phyloP scores from a whole-genome alignment of 257 asterid species.

The Lantana camara region DNA sequence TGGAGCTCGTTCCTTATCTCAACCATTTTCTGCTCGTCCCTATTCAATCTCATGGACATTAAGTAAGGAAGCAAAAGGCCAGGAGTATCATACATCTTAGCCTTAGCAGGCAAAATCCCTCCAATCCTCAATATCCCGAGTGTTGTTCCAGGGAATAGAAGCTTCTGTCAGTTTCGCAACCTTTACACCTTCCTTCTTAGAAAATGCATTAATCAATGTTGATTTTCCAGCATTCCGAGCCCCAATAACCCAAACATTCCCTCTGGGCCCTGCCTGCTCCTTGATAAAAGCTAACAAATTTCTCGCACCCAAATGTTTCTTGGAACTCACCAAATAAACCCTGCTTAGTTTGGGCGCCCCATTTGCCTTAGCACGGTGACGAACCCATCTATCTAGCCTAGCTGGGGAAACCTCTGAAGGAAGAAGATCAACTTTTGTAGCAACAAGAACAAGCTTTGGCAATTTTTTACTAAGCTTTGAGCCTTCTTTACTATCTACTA shows the following conservation, averaged over 20 bases:
- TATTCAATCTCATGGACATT: slow-evolving; percentile 76
- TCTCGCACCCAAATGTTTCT: slow-evolving; percentile 86
- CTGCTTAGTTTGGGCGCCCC: slow-evolving; percentile 92
- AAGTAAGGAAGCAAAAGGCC: slow-evolving; percentile 90
- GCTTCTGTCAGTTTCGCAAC: slow-evolving; percentile 89
- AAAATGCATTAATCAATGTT: slow-evolving; percentile 83
- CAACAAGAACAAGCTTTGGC: slow-evolving; percentile 95
- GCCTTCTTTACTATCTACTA: slow-evolving; percentile 55
- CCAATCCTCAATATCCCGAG: slow-evolving; percentile 91
- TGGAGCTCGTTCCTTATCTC: slow-evolving; percentile 95
- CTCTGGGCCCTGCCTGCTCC: slow-evolving; percentile 90
- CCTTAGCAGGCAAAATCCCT: slow-evolving; percentile 90
- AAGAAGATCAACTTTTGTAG: slow-evolving; percentile 94
- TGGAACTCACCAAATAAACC: slow-evolving; percentile 85
- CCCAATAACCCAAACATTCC: slow-evolving; percentile 96
- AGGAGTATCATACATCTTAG: slow-evolving; percentile 96
- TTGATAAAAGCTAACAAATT: slow-evolving; percentile 74
- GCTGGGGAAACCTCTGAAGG: slow-evolving; percentile 92
- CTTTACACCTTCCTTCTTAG: slow-evolving; percentile 77
- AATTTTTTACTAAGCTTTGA: slow-evolving; percentile 50
- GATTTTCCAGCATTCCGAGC: slow-evolving; percentile 97
- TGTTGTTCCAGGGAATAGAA: slow-evolving; percentile 91
- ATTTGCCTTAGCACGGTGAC: slow-evolving; percentile 84
- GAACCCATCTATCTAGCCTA: slow-evolving; percentile 84
- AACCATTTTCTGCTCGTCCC: slow-evolving; percentile 92